Evolutionary conservation across 78 protist species (phyloP).

Genomic region (Ministeria vibrans): DNA sequence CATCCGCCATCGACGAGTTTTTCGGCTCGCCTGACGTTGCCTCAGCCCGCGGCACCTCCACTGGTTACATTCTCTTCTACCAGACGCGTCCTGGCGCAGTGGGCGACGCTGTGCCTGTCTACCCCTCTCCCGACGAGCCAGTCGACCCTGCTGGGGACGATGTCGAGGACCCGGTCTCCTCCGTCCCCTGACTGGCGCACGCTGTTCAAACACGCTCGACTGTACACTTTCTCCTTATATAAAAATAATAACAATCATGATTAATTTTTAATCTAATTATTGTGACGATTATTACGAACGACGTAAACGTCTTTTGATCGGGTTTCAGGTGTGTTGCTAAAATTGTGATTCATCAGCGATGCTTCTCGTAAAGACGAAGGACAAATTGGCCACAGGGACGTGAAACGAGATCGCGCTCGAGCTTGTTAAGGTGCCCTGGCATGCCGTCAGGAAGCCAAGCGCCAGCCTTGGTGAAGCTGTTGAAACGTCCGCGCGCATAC

Average conservation of each 20-base stretch:
- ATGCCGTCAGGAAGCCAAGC: no score
- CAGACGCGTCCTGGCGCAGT: not conserved
- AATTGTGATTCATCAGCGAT: no score
- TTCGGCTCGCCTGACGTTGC: conserved; percentile 28
- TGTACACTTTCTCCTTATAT: not conserved
- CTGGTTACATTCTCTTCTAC: conserved; percentile 45
- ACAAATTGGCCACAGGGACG: no score
- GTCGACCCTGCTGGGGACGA: not conserved
- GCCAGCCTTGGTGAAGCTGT: no score
- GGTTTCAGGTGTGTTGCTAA: no score
- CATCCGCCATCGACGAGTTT: not conserved
- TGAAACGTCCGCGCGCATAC: no score
- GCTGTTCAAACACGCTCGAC: not conserved
- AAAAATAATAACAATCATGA: not conserved
- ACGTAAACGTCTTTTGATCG: no score
- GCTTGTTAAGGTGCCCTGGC: no score
- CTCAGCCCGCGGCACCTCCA: not conserved
- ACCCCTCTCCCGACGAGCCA: not conserved
- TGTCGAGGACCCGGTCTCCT: not conserved
- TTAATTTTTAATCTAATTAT: not conserved
- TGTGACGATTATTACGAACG: no score
- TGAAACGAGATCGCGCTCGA: no score
- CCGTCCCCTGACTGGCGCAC: not conserved
- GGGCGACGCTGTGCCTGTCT: not conserved
- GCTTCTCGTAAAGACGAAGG: no score